Percentiles rank a stretch among this genome's conserved stretches.
These are phyloP conservation scores for Leccinum obscurum DNA, from an alignment of 768 basidiomycete species.

Conservation along the genomic window DNA sequence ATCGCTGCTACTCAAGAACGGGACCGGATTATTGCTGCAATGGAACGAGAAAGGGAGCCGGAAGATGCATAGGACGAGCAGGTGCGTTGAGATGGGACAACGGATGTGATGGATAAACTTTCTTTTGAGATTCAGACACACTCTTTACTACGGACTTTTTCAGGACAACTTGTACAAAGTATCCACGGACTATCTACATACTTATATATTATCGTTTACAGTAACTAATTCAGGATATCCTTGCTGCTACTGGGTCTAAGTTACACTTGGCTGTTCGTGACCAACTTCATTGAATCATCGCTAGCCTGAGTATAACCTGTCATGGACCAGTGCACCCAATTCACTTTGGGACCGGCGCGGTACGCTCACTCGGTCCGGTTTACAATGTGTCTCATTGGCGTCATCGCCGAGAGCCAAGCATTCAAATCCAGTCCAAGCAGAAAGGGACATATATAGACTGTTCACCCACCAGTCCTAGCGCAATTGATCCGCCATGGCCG, in stretches of 20 bases:
- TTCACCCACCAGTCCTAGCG: not conserved
- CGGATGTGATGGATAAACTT: not conserved
- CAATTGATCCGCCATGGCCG: not conserved
- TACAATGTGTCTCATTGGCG: not conserved
- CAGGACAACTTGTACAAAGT: not conserved
- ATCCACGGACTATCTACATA: not conserved
- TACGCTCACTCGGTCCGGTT: not conserved
- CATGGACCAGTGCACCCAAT: not conserved
- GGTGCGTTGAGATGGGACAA: not conserved
- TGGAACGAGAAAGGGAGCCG: slow-evolving; percentile 12
- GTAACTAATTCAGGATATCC: not conserved
- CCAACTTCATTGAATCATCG: not conserved
- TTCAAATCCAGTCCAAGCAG: not conserved
- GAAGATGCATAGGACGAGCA: not conserved
- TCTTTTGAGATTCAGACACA: not conserved
- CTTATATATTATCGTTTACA: not conserved
- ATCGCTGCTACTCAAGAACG: slow-evolving; percentile 32
- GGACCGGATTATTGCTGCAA: slow-evolving; percentile 21
- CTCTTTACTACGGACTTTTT: not conserved
- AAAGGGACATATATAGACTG: not conserved
- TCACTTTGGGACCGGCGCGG: not conserved
- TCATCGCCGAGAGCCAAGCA: not conserved
- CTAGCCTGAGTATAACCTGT: not conserved
- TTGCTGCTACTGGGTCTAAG: not conserved
- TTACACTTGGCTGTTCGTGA: not conserved